A percentile compares a stretch with the other conserved stretches of the same genome.
phyloP scores from a whole-genome alignment of 257 asterid genomes.

The Capsicum pubescens region DNA sequence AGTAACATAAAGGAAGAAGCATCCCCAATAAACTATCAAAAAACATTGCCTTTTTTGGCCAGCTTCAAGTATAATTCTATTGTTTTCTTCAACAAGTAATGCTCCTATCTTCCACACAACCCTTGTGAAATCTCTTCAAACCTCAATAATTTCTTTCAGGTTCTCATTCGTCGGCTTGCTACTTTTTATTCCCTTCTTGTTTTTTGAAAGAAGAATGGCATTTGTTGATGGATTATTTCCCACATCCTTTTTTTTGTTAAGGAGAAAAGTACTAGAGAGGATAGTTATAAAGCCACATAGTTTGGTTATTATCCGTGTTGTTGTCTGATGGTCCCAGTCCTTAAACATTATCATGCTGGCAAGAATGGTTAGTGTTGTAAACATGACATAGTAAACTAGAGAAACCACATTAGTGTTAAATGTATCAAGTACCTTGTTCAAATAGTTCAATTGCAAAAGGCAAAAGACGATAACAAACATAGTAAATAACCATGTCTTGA shows the following conservation, averaged over 20 bases:
- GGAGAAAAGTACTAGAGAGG: slow-evolving; percentile 38
- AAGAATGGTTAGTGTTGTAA: slow-evolving; percentile 47
- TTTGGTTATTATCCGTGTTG: slow-evolving; percentile 32
- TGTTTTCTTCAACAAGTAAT: slow-evolving; percentile 18
- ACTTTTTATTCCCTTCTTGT: slow-evolving; percentile 9
- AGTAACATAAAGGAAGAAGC: neutral
- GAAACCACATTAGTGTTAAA: slow-evolving; percentile 49
- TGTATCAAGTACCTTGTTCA: slow-evolving; percentile 65
- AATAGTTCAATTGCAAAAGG: slow-evolving; percentile 63
- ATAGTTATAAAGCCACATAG: slow-evolving; percentile 35
- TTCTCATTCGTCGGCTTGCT: neutral
- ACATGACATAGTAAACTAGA: slow-evolving; percentile 50
- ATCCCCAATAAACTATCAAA: slow-evolving; percentile 17
- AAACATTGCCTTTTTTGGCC: slow-evolving; percentile 17
- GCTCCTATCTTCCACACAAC: neutral
- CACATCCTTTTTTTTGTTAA: slow-evolving; percentile 34
- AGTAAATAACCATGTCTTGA: slow-evolving; percentile 71
- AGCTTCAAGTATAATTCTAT: neutral
- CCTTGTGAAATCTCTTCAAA: neutral
- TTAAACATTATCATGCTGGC: slow-evolving; percentile 56
- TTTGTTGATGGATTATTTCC: slow-evolving; percentile 32
- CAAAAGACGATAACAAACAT: slow-evolving; percentile 53
- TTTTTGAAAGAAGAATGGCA: slow-evolving; percentile 5
- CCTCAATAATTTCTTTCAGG: neutral
- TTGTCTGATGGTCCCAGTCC: slow-evolving; percentile 38